Base-by-base conservation (phyloP, 2,329 filamentous ascomycete species). In the Ophiostoma himal-ulmi region DNA sequence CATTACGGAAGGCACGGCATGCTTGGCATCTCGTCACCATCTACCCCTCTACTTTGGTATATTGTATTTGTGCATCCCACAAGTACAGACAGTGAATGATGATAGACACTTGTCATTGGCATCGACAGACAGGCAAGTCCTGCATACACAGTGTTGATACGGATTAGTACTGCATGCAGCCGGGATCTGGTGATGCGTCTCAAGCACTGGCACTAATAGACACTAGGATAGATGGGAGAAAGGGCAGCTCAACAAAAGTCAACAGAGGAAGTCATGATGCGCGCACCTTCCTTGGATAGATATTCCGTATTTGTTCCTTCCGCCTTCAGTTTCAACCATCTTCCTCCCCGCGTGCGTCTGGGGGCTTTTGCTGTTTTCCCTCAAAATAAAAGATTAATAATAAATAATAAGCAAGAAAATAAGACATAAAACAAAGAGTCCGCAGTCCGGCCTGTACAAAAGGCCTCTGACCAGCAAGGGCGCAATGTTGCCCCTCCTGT, bases 1-100 rank as follows among this genome's bases (percentile, higher is more conserved):
- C 34, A 6, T 17, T n/a, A 26, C 65, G 65, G 65, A 67, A 67
- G 65, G 22, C 65, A 67, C 65, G 65, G 65, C 65, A 67, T 34
- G 65, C 65, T 67, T 67, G 37, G 37, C 37, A 34, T 41, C 34
- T 41, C 60, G 30, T 65, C 34, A 62, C 57, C 48, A 54, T 26
- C 57, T 30, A 34, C 57, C 57, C 57, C 57, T 62, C 57, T 34
- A 62, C 57, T 34, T 3, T 2, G 22, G 30, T 30, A 30, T 30
- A 30, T 30, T 30, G 30, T 30, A 30, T 62, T 2, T n/a, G 34
- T 54, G 20, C n/a, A 22, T n/a, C 20, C 52, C 44, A 48, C 52
- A 26, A 10, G 52, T 44, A 10, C 7, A 57, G 52, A 57, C 52
- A 10, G n/a, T 20, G 11, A 48, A 44, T 17, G 41, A 20, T 44